Base-by-base conservation (phyloP, 768 basidiomycete genomes). In the Collybia mongolica region DNA sequence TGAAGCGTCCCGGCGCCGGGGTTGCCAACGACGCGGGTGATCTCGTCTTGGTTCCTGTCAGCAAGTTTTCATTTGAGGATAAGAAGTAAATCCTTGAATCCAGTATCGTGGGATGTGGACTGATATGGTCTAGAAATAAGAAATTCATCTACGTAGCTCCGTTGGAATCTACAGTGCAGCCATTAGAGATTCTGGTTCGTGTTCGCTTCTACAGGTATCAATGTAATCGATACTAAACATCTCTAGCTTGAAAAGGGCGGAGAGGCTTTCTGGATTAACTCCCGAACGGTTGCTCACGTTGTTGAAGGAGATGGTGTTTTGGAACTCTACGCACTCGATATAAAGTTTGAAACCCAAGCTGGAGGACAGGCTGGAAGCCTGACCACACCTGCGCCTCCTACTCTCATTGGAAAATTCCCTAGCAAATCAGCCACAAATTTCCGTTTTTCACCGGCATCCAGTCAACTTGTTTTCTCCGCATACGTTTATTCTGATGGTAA, bases 381-480 rank as follows among this genome's bases (percentile, higher is more conserved):
- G 46, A 63, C 54, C 28, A 55, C 67, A 23, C 60, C 74, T 20
- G 66, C 76, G 41, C 51, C 72, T n/a, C 63, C 81, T 2, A 63
- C 66, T 19, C 67, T 81, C 20, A 72, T 89, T 39, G 88, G 84
- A 42, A 79, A 74, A 32, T 79, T 91, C 63, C 89, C 89, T 7
- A 82, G 84, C 39, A 79, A 80, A 48, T 77, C 80, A 24, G 81
- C 81, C 1, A 68, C 79, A 39, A 90, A 90, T 70, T 93, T 92
- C 72, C 81, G 79, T 46, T 88, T 81, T 62, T 77, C 77, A 23
- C 55, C 71, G 22, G 61, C 68, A n/a, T 71, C 79, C 3, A 81
- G 81, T 14, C 59, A 77, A 40, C 79, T 99, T 32, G 83, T 92
- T 5, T 98, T 99, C 72, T 89, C 92, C 0, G 91, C 90, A 28